These are phyloP conservation scores for Agaricus blazei DNA, from an alignment of 768 basidiomycete species.

Conservation along the genomic window DNA sequence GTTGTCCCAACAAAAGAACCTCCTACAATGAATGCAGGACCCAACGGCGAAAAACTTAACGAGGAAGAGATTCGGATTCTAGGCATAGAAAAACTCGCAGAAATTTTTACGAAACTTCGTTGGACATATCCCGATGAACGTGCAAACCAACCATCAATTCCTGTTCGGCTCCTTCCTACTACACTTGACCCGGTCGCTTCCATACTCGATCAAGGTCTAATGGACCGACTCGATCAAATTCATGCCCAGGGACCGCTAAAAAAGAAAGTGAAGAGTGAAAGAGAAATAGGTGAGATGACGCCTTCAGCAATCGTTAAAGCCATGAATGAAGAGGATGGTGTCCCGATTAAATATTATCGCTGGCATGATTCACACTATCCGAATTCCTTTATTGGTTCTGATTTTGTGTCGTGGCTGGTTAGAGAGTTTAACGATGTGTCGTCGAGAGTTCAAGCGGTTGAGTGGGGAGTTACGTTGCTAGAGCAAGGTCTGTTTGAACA, in stretches of 20 bases:
- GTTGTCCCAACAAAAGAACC: slow-evolving; percentile 83
- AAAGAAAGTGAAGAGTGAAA: slow-evolving; percentile 79
- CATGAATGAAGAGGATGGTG: slow-evolving; percentile 82
- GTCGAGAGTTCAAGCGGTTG: slow-evolving; percentile 71
- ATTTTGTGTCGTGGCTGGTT: slow-evolving; percentile 90
- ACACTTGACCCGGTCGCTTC: slow-evolving; percentile 79
- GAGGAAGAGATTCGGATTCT: slow-evolving; percentile 85
- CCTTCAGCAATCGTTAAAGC: slow-evolving; percentile 65
- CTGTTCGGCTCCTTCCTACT: slow-evolving; percentile 78
- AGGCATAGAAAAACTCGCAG: slow-evolving; percentile 89
- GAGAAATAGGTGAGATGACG: slow-evolving; percentile 64
- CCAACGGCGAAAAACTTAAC: slow-evolving; percentile 69
- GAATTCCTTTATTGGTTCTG: slow-evolving; percentile 84
- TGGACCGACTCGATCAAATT: slow-evolving; percentile 77
- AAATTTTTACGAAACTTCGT: slow-evolving; percentile 78
- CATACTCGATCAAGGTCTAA: slow-evolving; percentile 72
- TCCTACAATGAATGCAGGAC: slow-evolving; percentile 48
- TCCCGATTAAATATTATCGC: slow-evolving; percentile 77
- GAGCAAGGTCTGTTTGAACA: slow-evolving; percentile 87
- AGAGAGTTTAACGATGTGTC: slow-evolving; percentile 87
- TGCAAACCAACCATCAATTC: slow-evolving; percentile 38
- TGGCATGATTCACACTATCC: slow-evolving; percentile 76
- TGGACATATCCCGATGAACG: slow-evolving; percentile 69
- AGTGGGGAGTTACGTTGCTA: slow-evolving; percentile 72
- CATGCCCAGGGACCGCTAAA: slow-evolving; percentile 67